A percentile compares a stretch with the other conserved stretches of the same genome.
Evolutionary conservation across 768 basidiomycete genomes (phyloP).

Genomic region (Punctularia strigosozonata): DNA sequence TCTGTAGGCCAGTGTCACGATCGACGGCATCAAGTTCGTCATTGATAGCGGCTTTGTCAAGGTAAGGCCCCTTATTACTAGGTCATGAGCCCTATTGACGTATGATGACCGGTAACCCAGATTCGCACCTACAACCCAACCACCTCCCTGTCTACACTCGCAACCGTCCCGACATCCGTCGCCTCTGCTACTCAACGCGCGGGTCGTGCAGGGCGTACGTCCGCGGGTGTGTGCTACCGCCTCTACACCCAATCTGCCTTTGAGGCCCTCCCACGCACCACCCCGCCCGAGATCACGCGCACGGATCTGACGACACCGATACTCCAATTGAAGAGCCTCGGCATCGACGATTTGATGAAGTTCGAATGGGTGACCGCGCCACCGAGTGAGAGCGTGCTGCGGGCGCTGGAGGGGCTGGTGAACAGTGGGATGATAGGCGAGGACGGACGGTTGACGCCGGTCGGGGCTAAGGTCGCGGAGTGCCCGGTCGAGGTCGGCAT

Average conservation of each 20-base stretch:
- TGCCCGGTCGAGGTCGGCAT: slow-evolving; percentile 88
- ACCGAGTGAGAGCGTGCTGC: slow-evolving; percentile 72
- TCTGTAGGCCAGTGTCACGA: slow-evolving; percentile 83
- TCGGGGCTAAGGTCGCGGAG: slow-evolving; percentile 85
- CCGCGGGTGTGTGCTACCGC: slow-evolving; percentile 85
- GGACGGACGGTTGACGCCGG: slow-evolving; percentile 60
- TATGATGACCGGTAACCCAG: slow-evolving; percentile 25
- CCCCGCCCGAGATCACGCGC: slow-evolving; percentile 83
- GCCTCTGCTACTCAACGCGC: slow-evolving; percentile 91
- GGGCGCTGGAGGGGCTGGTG: slow-evolving; percentile 77
- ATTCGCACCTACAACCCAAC: slow-evolving; percentile 85
- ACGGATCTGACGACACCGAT: slow-evolving; percentile 88
- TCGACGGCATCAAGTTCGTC: slow-evolving; percentile 90
- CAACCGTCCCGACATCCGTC: slow-evolving; percentile 71
- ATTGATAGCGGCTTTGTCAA: slow-evolving; percentile 95
- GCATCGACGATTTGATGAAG: slow-evolving; percentile 90
- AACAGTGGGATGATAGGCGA: slow-evolving; percentile 77
- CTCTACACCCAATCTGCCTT: slow-evolving; percentile 66
- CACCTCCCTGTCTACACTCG: slow-evolving; percentile 73
- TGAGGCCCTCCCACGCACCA: slow-evolving; percentile 49
- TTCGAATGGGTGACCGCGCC: slow-evolving; percentile 94
- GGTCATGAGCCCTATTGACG: background rate
- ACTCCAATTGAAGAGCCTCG: slow-evolving; percentile 87
- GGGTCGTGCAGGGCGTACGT: slow-evolving; percentile 90
- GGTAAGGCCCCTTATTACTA: slow-evolving; percentile 28